Evolutionary conservation across 2,329 filamentous ascomycete genomes (phyloP).

Genomic region (Pseudogymnoascus sp.): DNA sequence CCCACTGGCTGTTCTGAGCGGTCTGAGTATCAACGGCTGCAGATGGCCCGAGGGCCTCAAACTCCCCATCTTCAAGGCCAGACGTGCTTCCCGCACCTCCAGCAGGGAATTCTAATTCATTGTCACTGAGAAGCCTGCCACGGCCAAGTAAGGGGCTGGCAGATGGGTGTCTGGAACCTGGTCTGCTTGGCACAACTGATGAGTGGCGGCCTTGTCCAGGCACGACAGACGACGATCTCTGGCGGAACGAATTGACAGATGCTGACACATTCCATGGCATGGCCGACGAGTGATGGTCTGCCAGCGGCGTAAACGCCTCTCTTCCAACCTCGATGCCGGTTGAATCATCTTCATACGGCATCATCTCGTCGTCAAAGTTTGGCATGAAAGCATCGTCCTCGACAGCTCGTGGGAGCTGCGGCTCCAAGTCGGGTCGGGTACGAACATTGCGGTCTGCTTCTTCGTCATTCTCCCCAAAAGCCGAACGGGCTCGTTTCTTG

Average conservation of each 20-base stretch:
- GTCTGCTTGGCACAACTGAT: conserved; percentile 26
- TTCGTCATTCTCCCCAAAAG: conserved; percentile 17
- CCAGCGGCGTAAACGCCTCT: conserved; percentile 56
- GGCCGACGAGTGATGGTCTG: conserved; percentile 56
- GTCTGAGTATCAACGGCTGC: conserved; percentile 40
- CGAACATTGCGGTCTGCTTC: conserved; percentile 30
- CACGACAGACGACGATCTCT: conserved; percentile 30
- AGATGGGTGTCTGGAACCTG: conserved; percentile 45
- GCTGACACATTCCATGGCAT: conserved; percentile 62
- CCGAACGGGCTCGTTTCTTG: neutral
- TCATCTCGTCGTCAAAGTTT: conserved; percentile 30
- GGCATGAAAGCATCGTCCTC: conserved; percentile 28
- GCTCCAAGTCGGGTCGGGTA: conserved; percentile 26
- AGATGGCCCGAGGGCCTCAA: conserved; percentile 34
- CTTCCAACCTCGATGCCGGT: conserved; percentile 59
- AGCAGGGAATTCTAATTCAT: conserved; percentile 17
- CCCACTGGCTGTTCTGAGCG: conserved; percentile 38
- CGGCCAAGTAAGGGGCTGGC: conserved; percentile 54
- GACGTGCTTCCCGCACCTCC: conserved; percentile 10
- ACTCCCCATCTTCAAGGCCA: conserved; percentile 27
- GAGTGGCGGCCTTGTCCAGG: conserved; percentile 28
- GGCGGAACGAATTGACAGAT: conserved; percentile 43
- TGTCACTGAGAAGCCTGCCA: conserved; percentile 19
- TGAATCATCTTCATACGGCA: conserved; percentile 8
- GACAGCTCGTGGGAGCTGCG: conserved; percentile 28